Base-by-base conservation (phyloP, 768 basidiomycete genomes). In the Boletus rubroflammeus region DNA sequence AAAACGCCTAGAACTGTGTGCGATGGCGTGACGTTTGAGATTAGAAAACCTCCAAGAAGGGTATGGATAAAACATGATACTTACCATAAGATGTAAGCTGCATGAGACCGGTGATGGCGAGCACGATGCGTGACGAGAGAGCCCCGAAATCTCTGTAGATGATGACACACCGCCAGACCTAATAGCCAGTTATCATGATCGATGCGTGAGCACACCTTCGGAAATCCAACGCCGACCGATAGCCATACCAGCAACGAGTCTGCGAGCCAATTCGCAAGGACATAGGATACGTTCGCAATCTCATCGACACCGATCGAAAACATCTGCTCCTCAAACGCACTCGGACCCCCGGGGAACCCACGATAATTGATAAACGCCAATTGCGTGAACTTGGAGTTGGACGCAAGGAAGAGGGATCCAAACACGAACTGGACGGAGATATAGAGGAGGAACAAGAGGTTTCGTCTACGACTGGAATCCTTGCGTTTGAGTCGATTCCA, bases 141-240 rank as follows among this genome's bases (percentile, higher is more conserved):
- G 13, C 25, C 0, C 54, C 59, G 2, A 64, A 58, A 50, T 69
- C 58, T 32, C 53, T 58, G 23, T 56, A 70, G 43, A 69, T 70
- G 29, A 67, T 62, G 21, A 61, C 51, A 53, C 66, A 68, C 21
- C 67, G 68, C 67, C 67, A 69, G 34, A 68, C 60, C 67, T 68
- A 26, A 38, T 14, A 41, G 1, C 17, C 10, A 8, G 15, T 14
- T 15, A 14, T 51, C 3, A 23, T 2, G 10, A 47, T 31, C 19
- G 38, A 13, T 19, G 14, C 13, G 15, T 53, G 21, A 48, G 41
- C 31, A 28, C 14, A 10, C 39, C 25, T 47, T 15, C 21, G 31
- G 21, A 29, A 25, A 29, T n/a, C 17, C 31, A 23, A 13, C 0
- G 31, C 38, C 2, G 11, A 47, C 11, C 0, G 5, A 43, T 26